phyloP scores from a whole-genome alignment of 306 rosid genomes.

The Lotus japonicus region DNA sequence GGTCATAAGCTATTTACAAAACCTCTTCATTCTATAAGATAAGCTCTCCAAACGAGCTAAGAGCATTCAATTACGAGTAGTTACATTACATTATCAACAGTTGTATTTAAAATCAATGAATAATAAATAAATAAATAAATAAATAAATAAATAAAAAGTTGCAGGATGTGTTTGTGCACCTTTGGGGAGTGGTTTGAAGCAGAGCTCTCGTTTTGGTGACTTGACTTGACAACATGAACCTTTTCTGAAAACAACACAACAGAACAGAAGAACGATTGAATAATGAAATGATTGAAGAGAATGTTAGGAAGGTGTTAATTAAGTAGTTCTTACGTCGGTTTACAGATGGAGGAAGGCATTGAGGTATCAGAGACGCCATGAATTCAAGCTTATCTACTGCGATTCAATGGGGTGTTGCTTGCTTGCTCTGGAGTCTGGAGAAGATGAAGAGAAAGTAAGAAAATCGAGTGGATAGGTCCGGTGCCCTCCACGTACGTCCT shows the following conservation, averaged over 20 bases:
- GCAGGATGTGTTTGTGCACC: background rate
- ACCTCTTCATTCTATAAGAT: too few species aligned
- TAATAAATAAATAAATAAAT: background rate
- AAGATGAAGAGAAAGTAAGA: background rate
- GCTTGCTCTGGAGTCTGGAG: too few species aligned
- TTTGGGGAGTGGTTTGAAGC: background rate
- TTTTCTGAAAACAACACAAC: background rate
- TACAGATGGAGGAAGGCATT: background rate
- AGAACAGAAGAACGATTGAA: background rate
- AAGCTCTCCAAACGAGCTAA: too few species aligned
- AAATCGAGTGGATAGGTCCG: background rate
- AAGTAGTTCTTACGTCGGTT: background rate
- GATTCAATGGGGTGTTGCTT: too few species aligned
- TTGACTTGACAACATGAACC: background rate
- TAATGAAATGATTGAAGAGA: background rate
- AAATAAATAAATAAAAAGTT: background rate
- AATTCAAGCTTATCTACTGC: too few species aligned
- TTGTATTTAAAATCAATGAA: background rate
- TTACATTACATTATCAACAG: background rate
- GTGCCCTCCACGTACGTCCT: background rate
- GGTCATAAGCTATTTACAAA: too few species aligned
- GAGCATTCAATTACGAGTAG: background rate
- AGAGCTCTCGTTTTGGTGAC: background rate
- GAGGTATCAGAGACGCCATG: constrained; percentile 17
- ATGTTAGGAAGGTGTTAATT: too few species aligned